Base-by-base conservation (phyloP, 1,284 basidiomycete species). In the Ceratobasidium sp. region DNA sequence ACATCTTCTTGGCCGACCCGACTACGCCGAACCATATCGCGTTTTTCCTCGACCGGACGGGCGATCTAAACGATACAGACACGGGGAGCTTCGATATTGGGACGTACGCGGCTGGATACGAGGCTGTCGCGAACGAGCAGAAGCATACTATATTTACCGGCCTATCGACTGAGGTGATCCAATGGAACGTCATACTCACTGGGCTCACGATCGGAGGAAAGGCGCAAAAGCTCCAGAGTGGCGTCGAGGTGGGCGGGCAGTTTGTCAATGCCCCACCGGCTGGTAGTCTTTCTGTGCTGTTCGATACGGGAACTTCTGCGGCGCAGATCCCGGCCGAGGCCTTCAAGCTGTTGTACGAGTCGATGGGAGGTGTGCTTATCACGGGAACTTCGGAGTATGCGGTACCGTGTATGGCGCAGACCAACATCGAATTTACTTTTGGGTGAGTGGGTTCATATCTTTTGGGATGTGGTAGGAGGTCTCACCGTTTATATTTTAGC, bases 271-370 rank as follows among this genome's bases (percentile, higher is more conserved):
- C 31, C 14, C 69, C 69, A 2, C 69, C 69, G 11, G 48, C 56
- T 8, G 69, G 69, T 8, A 48, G 41, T 19, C 29, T 72, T 24
- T 61, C 69, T 22, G 69, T 41, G 43, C 58, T 62, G 29, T 41
- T 72, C n/a, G 69, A 72, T 24, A 72, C 69, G 11, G 69, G 69
- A n/a, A 72, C 69, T n/a, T 72, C 69, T n/a, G 27, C 58, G 19
- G 58, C 56, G 19, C 29, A 43, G 24, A 46, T 72, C 37, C 69
- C 69, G 19, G 31, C 29, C 6, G 37, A 59, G 16, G 56, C 58
- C 2, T 62, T 51, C 48, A 53, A 71, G 34, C 41, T 37, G 41
- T 34, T 71, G 27, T 72, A 72, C 27, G 56, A 62, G 31, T 14
- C 39, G 13, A 62, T 72, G 43, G 69, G 69, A 13, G 58, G 69